Evolutionary conservation across 768 basidiomycete genomes (phyloP).

Genomic region (Megacollybia marginata): DNA sequence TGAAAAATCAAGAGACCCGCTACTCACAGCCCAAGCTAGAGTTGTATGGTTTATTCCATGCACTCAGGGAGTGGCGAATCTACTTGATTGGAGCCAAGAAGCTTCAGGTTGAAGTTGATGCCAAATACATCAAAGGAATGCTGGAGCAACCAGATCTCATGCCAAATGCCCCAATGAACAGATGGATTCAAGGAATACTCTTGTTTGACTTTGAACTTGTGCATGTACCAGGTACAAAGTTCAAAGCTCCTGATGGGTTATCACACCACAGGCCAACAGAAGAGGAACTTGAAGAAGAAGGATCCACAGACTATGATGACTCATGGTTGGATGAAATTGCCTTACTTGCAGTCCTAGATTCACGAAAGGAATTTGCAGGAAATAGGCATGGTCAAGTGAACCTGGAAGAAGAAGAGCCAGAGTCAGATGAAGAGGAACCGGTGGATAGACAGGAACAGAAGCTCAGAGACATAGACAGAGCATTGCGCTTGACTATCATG

Average conservation of each 20-base stretch:
- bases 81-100: constrained; percentile 13
- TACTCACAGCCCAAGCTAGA: constrained; percentile 29
- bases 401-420: too few species aligned
- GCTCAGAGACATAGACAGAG: too few species aligned
- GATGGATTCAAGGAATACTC: constrained; percentile 28
- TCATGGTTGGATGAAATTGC: constrained; percentile 13
- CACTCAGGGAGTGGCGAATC: constrained; percentile 13
- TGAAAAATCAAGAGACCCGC: constrained; percentile 18
- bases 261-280: constrained; percentile 13
- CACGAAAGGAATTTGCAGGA: background rate
- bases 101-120: constrained; percentile 17
- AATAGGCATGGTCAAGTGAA: too few species aligned
- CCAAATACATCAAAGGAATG: constrained; percentile 16
- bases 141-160: constrained; percentile 22
- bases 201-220: constrained; percentile 24
- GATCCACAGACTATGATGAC: constrained; percentile 1
- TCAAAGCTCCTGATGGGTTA: constrained; percentile 25
- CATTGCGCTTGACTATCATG: background rate
- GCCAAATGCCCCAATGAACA: constrained; percentile 26
- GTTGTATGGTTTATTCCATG: constrained; percentile 23
- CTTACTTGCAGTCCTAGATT: constrained; percentile 10
- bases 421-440: too few species aligned
- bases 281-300: constrained; percentile 7
- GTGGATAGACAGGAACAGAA: too few species aligned
- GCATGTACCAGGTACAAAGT: constrained; percentile 19